These are phyloP conservation scores for Sambucus nigra DNA, from an alignment of 129 eudicot genomes.

Conservation along the genomic window DNA sequence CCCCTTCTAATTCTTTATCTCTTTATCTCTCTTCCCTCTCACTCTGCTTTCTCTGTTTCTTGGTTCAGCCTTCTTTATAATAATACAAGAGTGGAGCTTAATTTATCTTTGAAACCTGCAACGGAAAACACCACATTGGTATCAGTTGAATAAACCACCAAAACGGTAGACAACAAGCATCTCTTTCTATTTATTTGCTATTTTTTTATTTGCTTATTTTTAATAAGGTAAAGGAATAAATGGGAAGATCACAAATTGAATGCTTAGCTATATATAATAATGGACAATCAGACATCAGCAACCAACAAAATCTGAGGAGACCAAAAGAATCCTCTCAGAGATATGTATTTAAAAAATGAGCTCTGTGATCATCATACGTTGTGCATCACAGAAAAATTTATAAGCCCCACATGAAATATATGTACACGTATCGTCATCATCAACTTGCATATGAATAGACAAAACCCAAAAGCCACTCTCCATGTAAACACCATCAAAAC, in stretches of 20 bases:
- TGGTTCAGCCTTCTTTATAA: not conserved
- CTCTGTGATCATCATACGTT: constrained; percentile 19
- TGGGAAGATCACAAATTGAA: constrained; percentile 16
- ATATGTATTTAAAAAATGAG: constrained; percentile 12
- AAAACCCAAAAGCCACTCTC: constrained; percentile 61
- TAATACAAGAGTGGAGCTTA: not conserved
- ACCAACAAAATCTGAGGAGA: constrained; percentile 32
- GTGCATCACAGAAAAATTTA: constrained; percentile 7
- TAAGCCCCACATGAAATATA: constrained; percentile 17
- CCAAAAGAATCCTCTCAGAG: constrained; percentile 41
- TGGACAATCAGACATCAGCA: constrained; percentile 23
- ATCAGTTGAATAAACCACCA: constrained; percentile 68
- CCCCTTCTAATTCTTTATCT: constrained; percentile 24
- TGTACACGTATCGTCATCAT: no score
- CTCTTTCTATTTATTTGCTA: constrained; percentile 19
- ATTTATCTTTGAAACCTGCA: constrained; percentile 39
- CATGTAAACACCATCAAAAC: constrained; percentile 43
- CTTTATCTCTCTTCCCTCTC: constrained; percentile 16
- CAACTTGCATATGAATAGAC: constrained; percentile 31
- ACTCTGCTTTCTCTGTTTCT: constrained; percentile 11
- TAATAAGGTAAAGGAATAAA: constrained; percentile 20
- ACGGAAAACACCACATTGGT: constrained; percentile 85
- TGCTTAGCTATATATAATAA: not conserved
- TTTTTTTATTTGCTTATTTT: constrained; percentile 11
- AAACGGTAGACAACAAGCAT: constrained; percentile 83